Percentiles rank a stretch among this genome's conserved stretches.
Evolutionary conservation across 768 basidiomycete species (phyloP).

Genomic region (Epithele typhae): DNA sequence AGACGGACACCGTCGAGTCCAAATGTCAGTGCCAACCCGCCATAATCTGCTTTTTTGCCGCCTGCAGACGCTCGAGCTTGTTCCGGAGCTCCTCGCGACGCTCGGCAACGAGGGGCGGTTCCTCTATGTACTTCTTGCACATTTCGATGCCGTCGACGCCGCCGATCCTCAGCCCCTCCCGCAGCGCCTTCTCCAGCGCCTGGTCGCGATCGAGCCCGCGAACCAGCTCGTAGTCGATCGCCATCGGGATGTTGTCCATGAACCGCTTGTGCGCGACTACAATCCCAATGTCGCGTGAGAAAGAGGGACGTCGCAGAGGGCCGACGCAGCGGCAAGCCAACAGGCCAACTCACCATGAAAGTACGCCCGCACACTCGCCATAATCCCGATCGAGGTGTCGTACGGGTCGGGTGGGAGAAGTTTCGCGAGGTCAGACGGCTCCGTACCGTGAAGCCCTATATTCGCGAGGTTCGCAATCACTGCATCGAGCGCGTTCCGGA

Average conservation of each 20-base stretch:
- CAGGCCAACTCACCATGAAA: slow-evolving; percentile 54
- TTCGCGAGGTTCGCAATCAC: slow-evolving; percentile 25
- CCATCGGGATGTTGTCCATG: slow-evolving; percentile 38
- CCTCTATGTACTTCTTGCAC: slow-evolving; percentile 49
- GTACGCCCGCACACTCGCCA: slow-evolving; percentile 70
- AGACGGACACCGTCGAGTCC: no score
- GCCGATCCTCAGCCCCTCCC: slow-evolving; percentile 47
- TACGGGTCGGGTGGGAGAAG: slow-evolving; percentile 47
- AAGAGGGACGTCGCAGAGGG: neutral
- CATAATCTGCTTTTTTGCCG: slow-evolving; percentile 40
- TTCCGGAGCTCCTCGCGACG: slow-evolving; percentile 45
- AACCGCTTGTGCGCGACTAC: slow-evolving; percentile 43
- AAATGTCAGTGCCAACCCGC: slow-evolving; percentile 17
- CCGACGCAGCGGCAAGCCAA: no score
- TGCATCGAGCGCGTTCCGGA: slow-evolving; percentile 27
- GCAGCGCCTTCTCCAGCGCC: slow-evolving; percentile 41
- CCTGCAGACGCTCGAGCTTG: slow-evolving; percentile 46
- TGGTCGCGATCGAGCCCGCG: slow-evolving; percentile 44
- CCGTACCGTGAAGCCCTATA: slow-evolving; percentile 34
- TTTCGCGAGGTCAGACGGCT: slow-evolving; percentile 41
- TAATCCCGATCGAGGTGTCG: slow-evolving; percentile 57
- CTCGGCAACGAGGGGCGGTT: slow-evolving; percentile 41
- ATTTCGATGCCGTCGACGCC: slow-evolving; percentile 40
- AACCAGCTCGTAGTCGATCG: slow-evolving; percentile 48
- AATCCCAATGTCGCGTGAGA: neutral